These are phyloP conservation scores for Silene coronaria DNA, from an alignment of 179 eudicot species.

Conservation along the genomic window DNA sequence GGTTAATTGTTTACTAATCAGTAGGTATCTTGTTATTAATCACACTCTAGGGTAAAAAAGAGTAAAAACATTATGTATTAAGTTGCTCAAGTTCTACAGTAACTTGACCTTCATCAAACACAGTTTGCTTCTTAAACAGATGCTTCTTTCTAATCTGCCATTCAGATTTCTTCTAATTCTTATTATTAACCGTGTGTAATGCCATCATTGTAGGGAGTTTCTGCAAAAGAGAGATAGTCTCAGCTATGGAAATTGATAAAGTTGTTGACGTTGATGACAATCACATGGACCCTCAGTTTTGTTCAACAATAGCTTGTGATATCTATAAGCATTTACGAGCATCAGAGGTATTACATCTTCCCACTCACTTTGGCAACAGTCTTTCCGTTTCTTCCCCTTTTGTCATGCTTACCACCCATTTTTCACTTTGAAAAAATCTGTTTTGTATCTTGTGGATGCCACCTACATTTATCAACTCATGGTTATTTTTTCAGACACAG, in stretches of 20 bases:
- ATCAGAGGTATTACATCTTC: conserved; percentile 55
- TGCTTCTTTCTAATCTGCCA: not conserved
- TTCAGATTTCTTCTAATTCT: not conserved
- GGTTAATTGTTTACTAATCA: conserved; percentile 32
- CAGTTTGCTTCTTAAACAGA: too few species aligned
- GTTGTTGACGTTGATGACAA: conserved; percentile 63
- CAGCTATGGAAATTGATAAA: conserved; percentile 38
- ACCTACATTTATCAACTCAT: not conserved
- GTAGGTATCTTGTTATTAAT: not conserved
- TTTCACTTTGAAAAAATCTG: not conserved
- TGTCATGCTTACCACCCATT: not conserved
- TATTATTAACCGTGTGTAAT: not conserved
- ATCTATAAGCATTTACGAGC: conserved; percentile 78
- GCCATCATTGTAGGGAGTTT: conserved; percentile 34
- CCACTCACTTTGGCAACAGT: not conserved
- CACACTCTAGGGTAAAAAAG: too few species aligned
- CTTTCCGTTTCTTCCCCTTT: not conserved
- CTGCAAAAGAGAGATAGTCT: conserved; percentile 61
- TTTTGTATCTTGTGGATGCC: not conserved
- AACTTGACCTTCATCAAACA: too few species aligned
- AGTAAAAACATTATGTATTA: not conserved
- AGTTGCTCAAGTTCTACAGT: not conserved
- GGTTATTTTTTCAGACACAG: conserved; percentile 38
- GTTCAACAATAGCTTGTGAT: conserved; percentile 88
- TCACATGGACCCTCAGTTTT: conserved; percentile 68